phyloP scores from a whole-genome alignment of 2,329 filamentous ascomycete genomes.

The Cladobotryum mycophilum region DNA sequence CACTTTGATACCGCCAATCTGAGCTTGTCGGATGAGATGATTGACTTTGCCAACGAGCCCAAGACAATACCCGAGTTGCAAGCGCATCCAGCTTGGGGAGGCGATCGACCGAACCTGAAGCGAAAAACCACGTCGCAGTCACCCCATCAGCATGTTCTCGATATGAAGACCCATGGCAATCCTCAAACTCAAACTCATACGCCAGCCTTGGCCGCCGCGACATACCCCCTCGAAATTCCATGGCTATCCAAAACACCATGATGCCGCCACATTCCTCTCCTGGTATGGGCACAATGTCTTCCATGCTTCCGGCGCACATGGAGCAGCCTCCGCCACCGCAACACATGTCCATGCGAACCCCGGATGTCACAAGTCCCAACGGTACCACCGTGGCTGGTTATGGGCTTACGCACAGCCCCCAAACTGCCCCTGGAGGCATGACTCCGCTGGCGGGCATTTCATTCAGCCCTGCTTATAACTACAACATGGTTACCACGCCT shows the following conservation, averaged over 20 bases:
- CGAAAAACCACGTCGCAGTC: constrained; percentile 40
- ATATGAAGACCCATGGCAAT: constrained; percentile 29
- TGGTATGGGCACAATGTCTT: constrained; percentile 32
- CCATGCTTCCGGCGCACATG: constrained; percentile 29
- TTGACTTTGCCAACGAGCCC: constrained; percentile 54
- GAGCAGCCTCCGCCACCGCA: constrained; percentile 26
- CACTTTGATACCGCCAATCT: constrained; percentile 70
- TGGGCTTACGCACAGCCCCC: constrained; percentile 3
- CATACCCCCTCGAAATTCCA: constrained; percentile 31
- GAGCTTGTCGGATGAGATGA: constrained; percentile 58
- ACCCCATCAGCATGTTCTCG: constrained; percentile 31
- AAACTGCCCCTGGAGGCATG: constrained; percentile 3
- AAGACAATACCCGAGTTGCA: constrained; percentile 46
- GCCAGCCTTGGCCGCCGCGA: constrained; percentile 24
- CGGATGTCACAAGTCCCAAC: constrained; percentile 2
- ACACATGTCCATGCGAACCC: constrained; percentile 24
- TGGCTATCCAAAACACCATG: constrained; percentile 26
- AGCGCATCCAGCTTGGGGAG: constrained; percentile 28
- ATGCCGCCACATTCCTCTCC: constrained; percentile 33
- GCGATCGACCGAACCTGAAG: constrained; percentile 38
- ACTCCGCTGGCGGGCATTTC: constrained; percentile 3
- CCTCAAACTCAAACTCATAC: constrained; percentile 22
- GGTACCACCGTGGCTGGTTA: constrained; percentile 3
- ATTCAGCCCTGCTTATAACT: constrained; percentile 30
- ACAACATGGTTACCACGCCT: constrained; percentile 20